Percentiles rank a stretch among this genome's conserved stretches.
These are phyloP conservation scores for Pleurotus djamor DNA, from an alignment of 768 basidiomycete species.

Conservation along the genomic window DNA sequence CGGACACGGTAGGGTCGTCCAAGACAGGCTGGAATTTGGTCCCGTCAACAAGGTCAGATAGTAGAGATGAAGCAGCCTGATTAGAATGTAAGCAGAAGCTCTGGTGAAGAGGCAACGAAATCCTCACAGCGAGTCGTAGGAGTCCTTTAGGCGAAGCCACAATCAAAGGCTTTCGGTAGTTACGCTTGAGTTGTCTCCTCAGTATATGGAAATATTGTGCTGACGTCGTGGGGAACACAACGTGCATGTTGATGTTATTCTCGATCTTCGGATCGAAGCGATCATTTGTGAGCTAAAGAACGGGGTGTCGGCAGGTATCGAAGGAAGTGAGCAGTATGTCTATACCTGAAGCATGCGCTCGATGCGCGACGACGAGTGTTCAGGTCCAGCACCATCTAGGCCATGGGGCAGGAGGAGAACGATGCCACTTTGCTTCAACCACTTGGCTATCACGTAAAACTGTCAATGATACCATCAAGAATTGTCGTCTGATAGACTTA, in stretches of 20 bases:
- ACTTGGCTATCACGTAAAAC: conserved; percentile 62
- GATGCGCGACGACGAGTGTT: conserved; percentile 87
- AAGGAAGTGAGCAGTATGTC: too few species aligned
- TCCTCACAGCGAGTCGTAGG: conserved; percentile 68
- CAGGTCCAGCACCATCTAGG: conserved; percentile 89
- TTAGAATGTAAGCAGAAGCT: neutral
- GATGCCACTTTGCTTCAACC: conserved; percentile 89
- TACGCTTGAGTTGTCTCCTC: conserved; percentile 80
- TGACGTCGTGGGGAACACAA: conserved; percentile 84
- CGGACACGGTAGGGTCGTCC: conserved; percentile 40
- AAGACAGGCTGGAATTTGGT: conserved; percentile 71
- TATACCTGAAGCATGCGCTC: conserved; percentile 88
- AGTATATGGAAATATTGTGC: conserved; percentile 93
- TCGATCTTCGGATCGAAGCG: conserved; percentile 34
- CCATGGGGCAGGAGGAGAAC: conserved; percentile 88
- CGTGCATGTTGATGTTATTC: conserved; percentile 77
- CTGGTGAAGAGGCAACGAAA: neutral
- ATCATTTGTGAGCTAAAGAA: conserved; percentile 73
- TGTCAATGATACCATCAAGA: neutral
- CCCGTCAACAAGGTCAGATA: conserved; percentile 58
- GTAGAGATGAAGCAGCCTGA: conserved; percentile 71
- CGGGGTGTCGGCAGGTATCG: too few species aligned
- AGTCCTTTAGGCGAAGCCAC: conserved; percentile 86
- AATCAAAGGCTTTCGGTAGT: conserved; percentile 84
- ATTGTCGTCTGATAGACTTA: conserved; percentile 28